Conservation (phyloP, 2,329 filamentous ascomycete species). For the Pezicula neosporulosa region DNA sequence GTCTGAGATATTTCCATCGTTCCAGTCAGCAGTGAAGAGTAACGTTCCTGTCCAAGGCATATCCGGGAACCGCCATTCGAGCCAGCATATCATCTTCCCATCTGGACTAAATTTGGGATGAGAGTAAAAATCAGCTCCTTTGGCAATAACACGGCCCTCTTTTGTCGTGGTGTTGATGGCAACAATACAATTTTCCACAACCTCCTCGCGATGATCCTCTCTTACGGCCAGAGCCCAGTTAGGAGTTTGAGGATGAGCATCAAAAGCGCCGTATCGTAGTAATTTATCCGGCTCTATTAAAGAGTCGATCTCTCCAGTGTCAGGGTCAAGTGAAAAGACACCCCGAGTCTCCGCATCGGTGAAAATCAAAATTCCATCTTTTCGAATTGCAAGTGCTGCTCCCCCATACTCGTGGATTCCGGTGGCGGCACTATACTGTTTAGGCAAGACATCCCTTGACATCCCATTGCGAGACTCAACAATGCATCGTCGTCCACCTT, state of each 20-base stretch:
- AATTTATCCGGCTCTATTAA: slow-evolving; percentile 28
- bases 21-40: slow-evolving; percentile 41
- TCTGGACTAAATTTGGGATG: slow-evolving; percentile 43
- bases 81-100: not conserved
- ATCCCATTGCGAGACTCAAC: slow-evolving; percentile 35
- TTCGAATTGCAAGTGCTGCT: slow-evolving; percentile 36
- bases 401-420: slow-evolving; percentile 52
- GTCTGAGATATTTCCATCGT: not conserved
- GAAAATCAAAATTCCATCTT: slow-evolving; percentile 41
- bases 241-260: slow-evolving; percentile 31
- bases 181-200: slow-evolving; percentile 25
- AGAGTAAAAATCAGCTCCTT: slow-evolving; percentile 50
- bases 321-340: slow-evolving; percentile 39
- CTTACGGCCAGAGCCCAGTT: slow-evolving; percentile 47
- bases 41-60: slow-evolving; percentile 26
- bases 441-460: slow-evolving; percentile 38
- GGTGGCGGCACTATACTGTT: slow-evolving; percentile 39
- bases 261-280: slow-evolving; percentile 44
- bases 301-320: slow-evolving; percentile 28
- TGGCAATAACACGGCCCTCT: slow-evolving; percentile 34
- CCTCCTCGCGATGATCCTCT: slow-evolving; percentile 42
- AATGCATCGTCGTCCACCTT: slow-evolving; percentile 40
- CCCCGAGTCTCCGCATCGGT: slow-evolving; percentile 38
- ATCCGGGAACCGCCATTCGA: not conserved
- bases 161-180: slow-evolving; percentile 22